Conservation (phyloP, 371 early-diverging fungal genomes). For the Parasitella parasitica region DNA sequence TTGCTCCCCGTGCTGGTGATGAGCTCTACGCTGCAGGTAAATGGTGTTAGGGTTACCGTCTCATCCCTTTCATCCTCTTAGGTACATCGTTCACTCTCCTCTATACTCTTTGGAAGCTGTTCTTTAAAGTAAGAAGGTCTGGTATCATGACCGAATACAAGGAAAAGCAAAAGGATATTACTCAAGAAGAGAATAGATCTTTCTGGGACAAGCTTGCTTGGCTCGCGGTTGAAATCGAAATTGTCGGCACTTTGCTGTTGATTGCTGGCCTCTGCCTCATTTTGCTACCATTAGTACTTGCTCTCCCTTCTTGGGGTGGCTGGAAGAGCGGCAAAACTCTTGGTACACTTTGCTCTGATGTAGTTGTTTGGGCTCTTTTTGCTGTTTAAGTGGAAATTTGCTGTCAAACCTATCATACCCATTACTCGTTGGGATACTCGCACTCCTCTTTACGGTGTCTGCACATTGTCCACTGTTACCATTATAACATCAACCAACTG, state of each 20-base stretch:
- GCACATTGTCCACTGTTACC: conserved; percentile 41
- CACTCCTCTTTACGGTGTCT: conserved; percentile 46
- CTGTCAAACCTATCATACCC: conserved; percentile 49
- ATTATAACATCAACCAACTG: conserved; percentile 42
- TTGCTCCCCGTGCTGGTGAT: conserved; percentile 29
- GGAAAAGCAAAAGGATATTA: neutral
- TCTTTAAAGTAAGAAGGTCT: conserved; percentile 14
- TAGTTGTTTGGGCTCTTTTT: conserved; percentile 28
- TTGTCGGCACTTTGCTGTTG: conserved; percentile 40
- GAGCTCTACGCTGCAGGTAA: conserved; percentile 8
- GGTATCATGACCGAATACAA: conserved; percentile 10
- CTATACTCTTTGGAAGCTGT: conserved; percentile 12
- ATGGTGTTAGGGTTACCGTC: conserved; percentile 30
- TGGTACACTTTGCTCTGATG: conserved; percentile 19
- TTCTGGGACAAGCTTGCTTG: conserved; percentile 18
- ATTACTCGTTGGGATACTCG: conserved; percentile 42
- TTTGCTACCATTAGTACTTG: conserved; percentile 45
- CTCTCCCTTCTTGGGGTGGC: conserved; percentile 36
- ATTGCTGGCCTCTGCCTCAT: conserved; percentile 37
- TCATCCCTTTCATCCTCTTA: conserved; percentile 20
- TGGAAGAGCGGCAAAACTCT: conserved; percentile 28
- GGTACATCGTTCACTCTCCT: conserved; percentile 22
- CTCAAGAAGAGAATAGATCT: neutral
- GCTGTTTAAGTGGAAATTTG: conserved; percentile 43
- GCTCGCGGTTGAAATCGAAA: conserved; percentile 44